phyloP scores from a whole-genome alignment of 345 rosid species.

The Chamaenerion angustifolium region DNA sequence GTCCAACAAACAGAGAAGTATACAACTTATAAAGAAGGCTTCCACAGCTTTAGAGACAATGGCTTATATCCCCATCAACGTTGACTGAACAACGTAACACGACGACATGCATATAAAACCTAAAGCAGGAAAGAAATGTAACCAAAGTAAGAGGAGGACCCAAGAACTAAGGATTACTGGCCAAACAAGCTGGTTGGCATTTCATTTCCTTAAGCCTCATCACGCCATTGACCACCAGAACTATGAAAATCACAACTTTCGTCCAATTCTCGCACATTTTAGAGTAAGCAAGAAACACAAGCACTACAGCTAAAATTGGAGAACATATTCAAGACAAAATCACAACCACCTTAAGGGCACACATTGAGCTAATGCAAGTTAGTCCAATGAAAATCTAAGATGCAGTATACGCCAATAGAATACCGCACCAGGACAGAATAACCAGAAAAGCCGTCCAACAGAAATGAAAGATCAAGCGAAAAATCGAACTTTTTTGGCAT shows the following conservation, averaged over 20 bases:
- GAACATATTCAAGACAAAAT: neutral
- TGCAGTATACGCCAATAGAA: too few relatives aligned
- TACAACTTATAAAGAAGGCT: too few relatives aligned
- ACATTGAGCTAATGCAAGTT: neutral
- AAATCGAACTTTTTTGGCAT: slow-evolving; percentile 13
- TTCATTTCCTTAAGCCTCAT: too few relatives aligned
- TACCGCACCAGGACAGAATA: too few relatives aligned
- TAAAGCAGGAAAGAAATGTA: too few relatives aligned
- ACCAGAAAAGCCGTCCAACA: too few relatives aligned
- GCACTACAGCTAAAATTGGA: neutral
- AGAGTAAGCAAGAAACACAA: neutral
- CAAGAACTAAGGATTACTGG: too few relatives aligned
- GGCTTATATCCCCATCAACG: neutral
- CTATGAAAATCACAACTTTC: neutral
- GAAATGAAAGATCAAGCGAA: neutral
- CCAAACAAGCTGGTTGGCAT: too few relatives aligned
- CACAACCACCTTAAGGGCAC: neutral
- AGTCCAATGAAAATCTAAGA: neutral
- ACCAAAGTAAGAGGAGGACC: too few relatives aligned
- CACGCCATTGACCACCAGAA: too few relatives aligned
- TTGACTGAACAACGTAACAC: too few relatives aligned
- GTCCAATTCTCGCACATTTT: neutral
- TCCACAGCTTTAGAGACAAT: neutral
- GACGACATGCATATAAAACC: neutral
- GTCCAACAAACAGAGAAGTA: too few relatives aligned